A percentile compares a stretch with the other conserved stretches of the same genome.
phyloP scores from a whole-genome alignment of 805 yeast species.

The Candida namnaoensis region DNA sequence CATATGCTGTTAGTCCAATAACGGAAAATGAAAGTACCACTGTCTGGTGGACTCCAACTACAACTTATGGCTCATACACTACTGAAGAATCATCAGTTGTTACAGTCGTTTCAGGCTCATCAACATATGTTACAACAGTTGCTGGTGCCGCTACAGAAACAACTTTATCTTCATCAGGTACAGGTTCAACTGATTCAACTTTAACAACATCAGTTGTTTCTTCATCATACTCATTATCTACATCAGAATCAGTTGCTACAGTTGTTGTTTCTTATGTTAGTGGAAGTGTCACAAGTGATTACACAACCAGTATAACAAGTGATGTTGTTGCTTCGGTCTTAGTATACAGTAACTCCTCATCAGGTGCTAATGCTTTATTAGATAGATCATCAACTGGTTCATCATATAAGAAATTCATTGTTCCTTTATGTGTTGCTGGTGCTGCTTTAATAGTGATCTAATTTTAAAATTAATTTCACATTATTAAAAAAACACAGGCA shows the following conservation, averaged over 20 bases:
- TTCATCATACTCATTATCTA: background rate
- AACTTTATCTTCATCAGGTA: too few species aligned
- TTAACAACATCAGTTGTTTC: background rate
- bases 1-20: background rate
- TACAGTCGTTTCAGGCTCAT: background rate
- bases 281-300: background rate
- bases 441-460: background rate
- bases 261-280: background rate
- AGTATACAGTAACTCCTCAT: background rate
- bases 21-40: background rate
- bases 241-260: background rate
- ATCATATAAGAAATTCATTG: background rate
- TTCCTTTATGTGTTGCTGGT: background rate
- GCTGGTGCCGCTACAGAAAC: background rate
- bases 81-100: background rate
- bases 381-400: background rate
- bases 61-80: background rate
- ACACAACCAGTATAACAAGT: background rate
- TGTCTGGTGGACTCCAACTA: constrained; percentile 6
- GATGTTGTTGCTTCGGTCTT: background rate
- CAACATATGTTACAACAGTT: background rate
- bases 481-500: too few species aligned
- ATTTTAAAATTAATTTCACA: too few species aligned
- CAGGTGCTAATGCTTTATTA: background rate
- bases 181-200: background rate